phyloP scores from a whole-genome alignment of 78 protist species.

The Dictyostelium firmibasis region DNA sequence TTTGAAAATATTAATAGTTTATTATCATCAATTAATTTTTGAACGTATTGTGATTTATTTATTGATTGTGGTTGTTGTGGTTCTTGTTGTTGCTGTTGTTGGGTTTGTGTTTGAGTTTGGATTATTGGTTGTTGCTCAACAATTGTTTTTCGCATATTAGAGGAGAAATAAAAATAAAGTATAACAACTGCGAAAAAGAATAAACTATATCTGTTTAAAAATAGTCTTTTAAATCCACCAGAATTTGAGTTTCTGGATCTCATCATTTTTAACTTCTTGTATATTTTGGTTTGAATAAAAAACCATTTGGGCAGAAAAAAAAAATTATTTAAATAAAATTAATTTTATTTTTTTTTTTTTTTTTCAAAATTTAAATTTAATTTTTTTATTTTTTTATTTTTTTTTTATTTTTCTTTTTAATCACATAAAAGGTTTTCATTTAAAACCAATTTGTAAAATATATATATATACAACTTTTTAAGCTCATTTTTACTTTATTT shows the following conservation, averaged over 20 bases:
- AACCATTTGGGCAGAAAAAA: neutral
- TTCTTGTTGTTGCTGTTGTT: neutral
- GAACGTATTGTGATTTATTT: neutral
- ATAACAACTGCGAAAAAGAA: neutral
- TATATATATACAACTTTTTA: no score
- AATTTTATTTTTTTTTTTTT: no score
- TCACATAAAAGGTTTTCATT: no score
- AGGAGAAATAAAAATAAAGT: neutral
- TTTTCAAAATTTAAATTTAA: no score
- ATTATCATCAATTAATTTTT: conserved; percentile 9
- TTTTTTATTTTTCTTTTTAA: no score
- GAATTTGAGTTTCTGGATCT: neutral
- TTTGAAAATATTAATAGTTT: conserved; percentile 46
- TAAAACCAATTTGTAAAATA: no score
- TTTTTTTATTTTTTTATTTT: no score
- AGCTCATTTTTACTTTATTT: no score
- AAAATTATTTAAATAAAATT: neutral
- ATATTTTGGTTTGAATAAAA: neutral
- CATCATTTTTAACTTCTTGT: neutral
- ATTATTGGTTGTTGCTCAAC: neutral
- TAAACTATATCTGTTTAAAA: neutral
- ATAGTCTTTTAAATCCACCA: neutral
- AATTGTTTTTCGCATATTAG: neutral
- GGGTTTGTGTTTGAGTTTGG: neutral
- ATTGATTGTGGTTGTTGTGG: neutral